Evolutionary conservation across 805 yeast genomes (phyloP).

Genomic region (Blastobotrys peoriensis): DNA sequence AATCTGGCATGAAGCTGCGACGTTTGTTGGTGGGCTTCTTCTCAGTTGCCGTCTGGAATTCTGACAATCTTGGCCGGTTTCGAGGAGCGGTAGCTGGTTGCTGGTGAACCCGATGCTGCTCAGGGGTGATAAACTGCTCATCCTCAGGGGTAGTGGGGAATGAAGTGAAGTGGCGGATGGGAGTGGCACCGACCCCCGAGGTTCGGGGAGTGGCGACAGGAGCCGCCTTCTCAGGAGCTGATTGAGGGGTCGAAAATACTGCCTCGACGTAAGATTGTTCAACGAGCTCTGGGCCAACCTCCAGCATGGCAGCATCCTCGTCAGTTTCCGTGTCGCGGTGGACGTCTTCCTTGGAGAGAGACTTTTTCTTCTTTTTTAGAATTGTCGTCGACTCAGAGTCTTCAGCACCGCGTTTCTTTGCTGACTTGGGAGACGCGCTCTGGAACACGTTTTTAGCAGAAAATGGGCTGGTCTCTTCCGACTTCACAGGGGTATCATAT

Average conservation of each 20-base stretch:
- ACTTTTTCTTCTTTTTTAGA: slow-evolving; percentile 6
- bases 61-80: background rate
- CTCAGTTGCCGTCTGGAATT: slow-evolving; percentile 2
- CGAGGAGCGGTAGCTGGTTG: slow-evolving; percentile 1
- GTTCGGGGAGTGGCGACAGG: slow-evolving; percentile 3
- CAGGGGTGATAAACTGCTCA: slow-evolving; percentile 7
- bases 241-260: slow-evolving; percentile 3
- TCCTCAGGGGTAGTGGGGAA: slow-evolving; percentile 11
- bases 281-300: background rate
- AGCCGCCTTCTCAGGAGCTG: slow-evolving; percentile 9
- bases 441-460: slow-evolving; percentile 16
- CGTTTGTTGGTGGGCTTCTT: slow-evolving; percentile 9
- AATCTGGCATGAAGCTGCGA: slow-evolving; percentile 21
- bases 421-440: slow-evolving; percentile 9
- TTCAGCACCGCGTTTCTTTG: slow-evolving; percentile 5
- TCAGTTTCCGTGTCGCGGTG: slow-evolving; percentile 5
- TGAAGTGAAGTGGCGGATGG: slow-evolving; percentile 11
- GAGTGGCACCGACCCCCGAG: slow-evolving; percentile 5
- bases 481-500: slow-evolving; percentile 9
- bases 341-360: slow-evolving; percentile 4
- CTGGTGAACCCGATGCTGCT: background rate
- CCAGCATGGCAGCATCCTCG: slow-evolving; percentile 5
- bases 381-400: slow-evolving; percentile 1
- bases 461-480: slow-evolving; percentile 11
- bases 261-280: slow-evolving; percentile 4